These are phyloP conservation scores for Pichia cabralensis DNA, from an alignment of 805 yeast species.

Conservation along the genomic window DNA sequence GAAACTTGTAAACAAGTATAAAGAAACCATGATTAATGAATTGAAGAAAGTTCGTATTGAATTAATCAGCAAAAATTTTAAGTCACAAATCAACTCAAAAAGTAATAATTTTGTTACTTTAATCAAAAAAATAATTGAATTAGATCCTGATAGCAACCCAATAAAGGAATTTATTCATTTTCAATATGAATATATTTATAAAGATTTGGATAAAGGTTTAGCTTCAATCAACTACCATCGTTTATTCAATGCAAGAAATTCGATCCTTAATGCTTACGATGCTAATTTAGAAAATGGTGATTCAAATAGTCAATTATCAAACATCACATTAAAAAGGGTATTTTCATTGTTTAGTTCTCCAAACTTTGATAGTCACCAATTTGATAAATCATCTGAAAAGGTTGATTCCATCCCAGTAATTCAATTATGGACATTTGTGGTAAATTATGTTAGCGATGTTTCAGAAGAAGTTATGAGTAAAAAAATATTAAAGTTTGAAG, in stretches of 20 bases:
- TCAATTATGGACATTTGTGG: constrained; percentile 49
- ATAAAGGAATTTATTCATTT: constrained; percentile 50
- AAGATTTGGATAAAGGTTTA: constrained; percentile 29
- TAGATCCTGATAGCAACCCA: constrained; percentile 57
- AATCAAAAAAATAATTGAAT: constrained; percentile 47
- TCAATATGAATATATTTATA: constrained; percentile 33
- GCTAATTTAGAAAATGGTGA: constrained; percentile 1
- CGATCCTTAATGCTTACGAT: constrained; percentile 28
- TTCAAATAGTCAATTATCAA: constrained; percentile 14
- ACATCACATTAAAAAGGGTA: constrained; percentile 20
- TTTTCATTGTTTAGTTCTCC: constrained; percentile 13
- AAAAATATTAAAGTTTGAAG: constrained; percentile 43
- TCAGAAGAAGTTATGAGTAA: constrained; percentile 25
- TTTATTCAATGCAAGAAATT: constrained; percentile 30
- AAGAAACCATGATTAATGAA: constrained; percentile 41
- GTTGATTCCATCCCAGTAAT: constrained; percentile 43
- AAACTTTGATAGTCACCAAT: constrained; percentile 19
- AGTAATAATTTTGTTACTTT: constrained; percentile 28
- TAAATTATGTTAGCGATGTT: constrained; percentile 29
- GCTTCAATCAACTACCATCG: constrained; percentile 33
- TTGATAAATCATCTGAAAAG: constrained; percentile 20
- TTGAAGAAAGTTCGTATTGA: constrained; percentile 29
- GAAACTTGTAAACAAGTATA: constrained; percentile 42
- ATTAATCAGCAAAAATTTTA: constrained; percentile 16
- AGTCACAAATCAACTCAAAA: constrained; percentile 6